Evolutionary conservation across 2,329 filamentous ascomycete genomes (phyloP).

Genomic region (Ophiosphaerella narmari): DNA sequence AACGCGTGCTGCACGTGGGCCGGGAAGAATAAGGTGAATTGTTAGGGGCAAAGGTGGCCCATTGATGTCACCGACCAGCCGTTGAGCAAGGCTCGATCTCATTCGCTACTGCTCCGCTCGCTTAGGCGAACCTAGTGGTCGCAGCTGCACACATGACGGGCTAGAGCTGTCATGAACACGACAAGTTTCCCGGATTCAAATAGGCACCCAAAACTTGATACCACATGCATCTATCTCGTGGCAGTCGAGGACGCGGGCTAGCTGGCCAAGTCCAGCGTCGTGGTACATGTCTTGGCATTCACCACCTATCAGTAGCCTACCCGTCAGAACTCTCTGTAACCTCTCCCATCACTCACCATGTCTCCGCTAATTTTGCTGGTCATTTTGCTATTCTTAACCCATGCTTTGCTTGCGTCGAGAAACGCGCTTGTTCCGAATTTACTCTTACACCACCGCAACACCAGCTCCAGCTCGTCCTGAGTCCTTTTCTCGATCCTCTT

Average conservation of each 20-base stretch:
- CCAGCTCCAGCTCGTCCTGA: slow-evolving; percentile 46
- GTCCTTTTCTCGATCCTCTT: slow-evolving; percentile 36
- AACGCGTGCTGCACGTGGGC: slow-evolving; percentile 32
- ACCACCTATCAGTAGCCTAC: background rate
- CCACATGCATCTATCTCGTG: slow-evolving; percentile 6
- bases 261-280: background rate
- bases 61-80: slow-evolving; percentile 45
- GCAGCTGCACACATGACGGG: slow-evolving; percentile 33
- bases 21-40: slow-evolving; percentile 40
- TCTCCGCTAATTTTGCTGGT: slow-evolving; percentile 48
- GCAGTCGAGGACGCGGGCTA: background rate
- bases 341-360: slow-evolving; percentile 53
- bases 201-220: background rate
- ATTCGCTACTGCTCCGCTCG: slow-evolving; percentile 39
- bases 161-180: slow-evolving; percentile 26
- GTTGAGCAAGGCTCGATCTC: slow-evolving; percentile 22
- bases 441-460: slow-evolving; percentile 51
- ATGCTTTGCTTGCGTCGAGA: slow-evolving; percentile 51
- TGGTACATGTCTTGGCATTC: background rate
- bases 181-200: slow-evolving; percentile 3
- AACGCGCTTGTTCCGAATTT: slow-evolving; percentile 52
- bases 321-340: slow-evolving; percentile 51
- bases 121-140: slow-evolving; percentile 33
- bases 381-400: slow-evolving; percentile 49
- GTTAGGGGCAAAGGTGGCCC: slow-evolving; percentile 31